Conservation (phyloP, 2,329 filamentous ascomycete genomes). For the Dactylellina sp. region DNA sequence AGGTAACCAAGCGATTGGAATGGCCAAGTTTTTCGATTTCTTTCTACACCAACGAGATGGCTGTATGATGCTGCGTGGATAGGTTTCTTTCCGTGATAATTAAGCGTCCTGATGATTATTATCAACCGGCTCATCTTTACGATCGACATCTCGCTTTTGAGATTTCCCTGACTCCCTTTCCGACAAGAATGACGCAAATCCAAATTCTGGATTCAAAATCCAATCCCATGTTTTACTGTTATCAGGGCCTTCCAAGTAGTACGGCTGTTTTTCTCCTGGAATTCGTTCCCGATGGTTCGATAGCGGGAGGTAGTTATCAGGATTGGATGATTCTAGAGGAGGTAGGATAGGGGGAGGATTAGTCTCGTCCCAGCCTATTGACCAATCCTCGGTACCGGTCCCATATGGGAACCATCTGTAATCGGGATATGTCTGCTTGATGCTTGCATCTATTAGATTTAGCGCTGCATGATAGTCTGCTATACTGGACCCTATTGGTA, state of each 20-base stretch:
- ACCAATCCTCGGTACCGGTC: background rate
- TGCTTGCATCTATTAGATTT: too few species aligned
- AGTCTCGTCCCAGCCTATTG: background rate
- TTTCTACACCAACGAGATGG: too few species aligned
- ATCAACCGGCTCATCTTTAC: too few species aligned
- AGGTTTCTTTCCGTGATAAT: too few species aligned
- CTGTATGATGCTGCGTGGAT: too few species aligned
- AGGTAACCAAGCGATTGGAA: too few species aligned
- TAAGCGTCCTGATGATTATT: too few species aligned
- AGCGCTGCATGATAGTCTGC: background rate
- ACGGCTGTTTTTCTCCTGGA: background rate
- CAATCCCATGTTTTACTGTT: background rate
- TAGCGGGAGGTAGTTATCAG: background rate
- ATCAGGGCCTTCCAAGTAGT: background rate
- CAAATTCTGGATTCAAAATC: background rate
- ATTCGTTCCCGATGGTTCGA: background rate
- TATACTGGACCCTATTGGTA: background rate
- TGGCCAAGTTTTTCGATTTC: too few species aligned
- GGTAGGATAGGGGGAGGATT: background rate
- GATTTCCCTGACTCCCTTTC: too few species aligned
- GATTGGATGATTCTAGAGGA: too few species aligned
- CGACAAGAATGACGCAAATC: background rate
- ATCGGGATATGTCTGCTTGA: background rate
- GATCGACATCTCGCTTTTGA: too few species aligned
- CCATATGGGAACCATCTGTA: background rate